A percentile compares a stretch with the other conserved stretches of the same genome.
These are phyloP conservation scores for Clavispora carvajalis DNA, from an alignment of 805 yeast species.

Conservation along the genomic window DNA sequence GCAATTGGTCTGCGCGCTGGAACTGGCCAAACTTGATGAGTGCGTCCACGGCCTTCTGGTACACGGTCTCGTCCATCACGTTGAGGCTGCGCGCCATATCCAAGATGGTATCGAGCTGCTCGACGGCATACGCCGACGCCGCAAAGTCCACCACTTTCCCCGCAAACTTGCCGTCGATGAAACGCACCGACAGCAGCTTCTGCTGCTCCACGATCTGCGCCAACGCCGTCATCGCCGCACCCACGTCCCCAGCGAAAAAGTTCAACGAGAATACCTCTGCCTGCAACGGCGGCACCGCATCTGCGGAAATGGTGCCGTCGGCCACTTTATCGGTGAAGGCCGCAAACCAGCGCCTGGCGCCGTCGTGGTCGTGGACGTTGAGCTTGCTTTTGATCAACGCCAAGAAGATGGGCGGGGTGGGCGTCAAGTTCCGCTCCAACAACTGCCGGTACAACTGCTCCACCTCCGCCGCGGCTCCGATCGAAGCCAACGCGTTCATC, in stretches of 20 bases:
- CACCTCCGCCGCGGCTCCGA: slow-evolving; percentile 45
- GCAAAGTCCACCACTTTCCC: slow-evolving; percentile 18
- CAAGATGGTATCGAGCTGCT: slow-evolving; percentile 16
- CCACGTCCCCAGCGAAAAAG: slow-evolving; percentile 21
- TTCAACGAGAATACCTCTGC: slow-evolving; percentile 25
- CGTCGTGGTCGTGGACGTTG: slow-evolving; percentile 29
- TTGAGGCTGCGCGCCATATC: slow-evolving; percentile 14
- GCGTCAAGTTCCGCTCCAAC: slow-evolving; percentile 40
- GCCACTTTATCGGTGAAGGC: slow-evolving; percentile 23
- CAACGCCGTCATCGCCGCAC: slow-evolving; percentile 24
- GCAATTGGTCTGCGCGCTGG: slow-evolving; percentile 27
- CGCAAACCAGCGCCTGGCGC: slow-evolving; percentile 26
- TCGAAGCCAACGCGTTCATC: slow-evolving; percentile 51
- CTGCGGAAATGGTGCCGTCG: slow-evolving; percentile 7
- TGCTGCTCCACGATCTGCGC: slow-evolving; percentile 17
- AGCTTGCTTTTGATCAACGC: slow-evolving; percentile 43
- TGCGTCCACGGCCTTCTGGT: slow-evolving; percentile 22
- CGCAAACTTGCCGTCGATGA: slow-evolving; percentile 17
- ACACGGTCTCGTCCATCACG: slow-evolving; percentile 21
- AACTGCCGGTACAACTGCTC: slow-evolving; percentile 47
- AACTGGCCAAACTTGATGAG: slow-evolving; percentile 26
- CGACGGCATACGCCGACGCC: slow-evolving; percentile 16
- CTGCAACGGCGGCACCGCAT: slow-evolving; percentile 20
- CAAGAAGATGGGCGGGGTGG: slow-evolving; percentile 39
- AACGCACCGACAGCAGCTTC: slow-evolving; percentile 5